Conservation (phyloP, 345 rosid genomes). For the Dovyalis caffra region DNA sequence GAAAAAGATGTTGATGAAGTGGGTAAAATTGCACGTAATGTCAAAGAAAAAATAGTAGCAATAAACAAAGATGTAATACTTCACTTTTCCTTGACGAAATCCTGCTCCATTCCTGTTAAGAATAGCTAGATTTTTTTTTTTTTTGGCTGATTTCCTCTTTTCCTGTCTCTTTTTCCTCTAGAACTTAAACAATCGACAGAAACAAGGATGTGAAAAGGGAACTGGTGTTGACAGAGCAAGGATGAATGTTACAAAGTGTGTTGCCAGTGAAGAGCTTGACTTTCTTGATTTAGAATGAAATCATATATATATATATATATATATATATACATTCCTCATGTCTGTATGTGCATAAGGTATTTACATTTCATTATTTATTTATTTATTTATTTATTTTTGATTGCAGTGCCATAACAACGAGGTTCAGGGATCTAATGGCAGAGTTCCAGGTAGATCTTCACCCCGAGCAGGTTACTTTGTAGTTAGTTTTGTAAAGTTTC, state of each 20-base stretch:
- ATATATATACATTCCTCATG: background rate
- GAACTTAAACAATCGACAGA: constrained; percentile 86
- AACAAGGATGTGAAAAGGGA: constrained; percentile 89
- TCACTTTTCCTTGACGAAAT: background rate
- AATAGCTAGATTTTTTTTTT: background rate
- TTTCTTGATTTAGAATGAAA: background rate
- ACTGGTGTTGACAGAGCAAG: constrained; percentile 85
- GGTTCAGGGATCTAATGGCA: constrained; percentile 66
- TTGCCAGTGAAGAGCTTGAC: background rate
- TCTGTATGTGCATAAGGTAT: background rate
- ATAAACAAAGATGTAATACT: constrained; percentile 66
- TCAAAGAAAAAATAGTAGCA: constrained; percentile 71
- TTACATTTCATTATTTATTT: background rate
- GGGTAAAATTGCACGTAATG: constrained; percentile 73
- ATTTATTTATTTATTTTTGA: constrained; percentile 12
- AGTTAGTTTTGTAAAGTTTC: background rate
- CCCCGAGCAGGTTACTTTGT: background rate
- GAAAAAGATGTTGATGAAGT: constrained; percentile 94
- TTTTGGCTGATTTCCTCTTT: constrained; percentile 17
- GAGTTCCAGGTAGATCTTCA: constrained; percentile 71
- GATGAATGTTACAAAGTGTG: constrained; percentile 78
- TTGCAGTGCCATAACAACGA: constrained; percentile 67
- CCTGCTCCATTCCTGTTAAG: background rate
- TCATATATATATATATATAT: background rate
- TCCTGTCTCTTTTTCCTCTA: constrained; percentile 26